Base-by-base conservation (phyloP, 2,329 filamentous ascomycete species). In the Coleophoma crateriformis region DNA sequence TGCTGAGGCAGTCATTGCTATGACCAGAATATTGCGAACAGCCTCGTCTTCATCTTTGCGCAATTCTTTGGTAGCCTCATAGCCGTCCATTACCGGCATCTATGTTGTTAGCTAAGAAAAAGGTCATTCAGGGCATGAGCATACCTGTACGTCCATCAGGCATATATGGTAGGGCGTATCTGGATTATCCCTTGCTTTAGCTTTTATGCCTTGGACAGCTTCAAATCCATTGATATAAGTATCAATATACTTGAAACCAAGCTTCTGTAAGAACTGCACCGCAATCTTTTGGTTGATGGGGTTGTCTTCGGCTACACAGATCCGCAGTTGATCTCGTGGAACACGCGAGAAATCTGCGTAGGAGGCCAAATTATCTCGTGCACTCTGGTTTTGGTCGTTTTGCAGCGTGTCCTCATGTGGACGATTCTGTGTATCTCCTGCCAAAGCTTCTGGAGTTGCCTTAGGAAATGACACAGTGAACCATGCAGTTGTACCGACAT, bases 221-320 rank as follows among this genome's bases (percentile, higher is more conserved):
- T 91, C 89, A 54, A 87, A 78, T 0, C 92, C 92, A 64, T 97
- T 95, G 55, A 90, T 88, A 63, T 90, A 96, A 1, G 91, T 90
- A 65, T 92, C 87, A 46, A 94, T 90, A 35, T 75, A 72, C 50
- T 82, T 79, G 67, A 96, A 92, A 2, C 91, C 90, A 10, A 97
- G 78, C 50, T 89, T 87, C 58, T 85, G 83, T 49, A 95, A 87
- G 58, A 95, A 96, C 58, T 90, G 89, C 45, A 96, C 89, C 1
- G 91, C 91, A 58, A 96, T 96, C 66, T 88, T 90, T 63, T 95
- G 88, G 60, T 96, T 96, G 71, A 96, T 95, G 3, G 86, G 81
- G 58, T 96, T 96, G 70, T 97, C 92, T 63, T 97, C 92, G 0
- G 92, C 92, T 50, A 97, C 92, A 67, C 90, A 96, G 32, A 97